phyloP scores from a whole-genome alignment of 1,284 basidiomycete genomes.

The Wolfiporia cocos region DNA sequence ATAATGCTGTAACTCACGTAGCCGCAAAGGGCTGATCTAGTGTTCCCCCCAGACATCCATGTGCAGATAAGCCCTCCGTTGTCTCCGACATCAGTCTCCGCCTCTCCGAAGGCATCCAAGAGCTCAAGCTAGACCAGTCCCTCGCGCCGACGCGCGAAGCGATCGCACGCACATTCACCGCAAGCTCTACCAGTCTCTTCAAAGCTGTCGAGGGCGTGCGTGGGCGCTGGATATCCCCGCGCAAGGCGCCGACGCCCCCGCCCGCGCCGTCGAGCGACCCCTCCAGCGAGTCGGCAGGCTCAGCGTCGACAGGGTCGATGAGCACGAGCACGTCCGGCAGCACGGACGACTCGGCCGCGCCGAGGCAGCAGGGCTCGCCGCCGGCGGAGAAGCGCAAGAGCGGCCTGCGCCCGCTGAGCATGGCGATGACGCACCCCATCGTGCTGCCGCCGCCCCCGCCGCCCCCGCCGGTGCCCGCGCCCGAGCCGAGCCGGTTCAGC shows the following conservation, averaged over 20 bases:
- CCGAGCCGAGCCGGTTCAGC: conserved; percentile 26
- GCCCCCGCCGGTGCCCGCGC: conserved; percentile 19
- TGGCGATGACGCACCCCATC: conserved; percentile 25
- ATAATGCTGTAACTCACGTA: too few species aligned
- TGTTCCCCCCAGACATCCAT: conserved; percentile 64
- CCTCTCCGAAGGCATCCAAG: conserved; percentile 85
- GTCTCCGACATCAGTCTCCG: conserved; percentile 87
- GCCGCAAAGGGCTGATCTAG: too few species aligned
- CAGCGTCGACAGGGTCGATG: conserved; percentile 6
- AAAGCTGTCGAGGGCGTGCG: conserved; percentile 83
- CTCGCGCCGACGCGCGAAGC: conserved; percentile 86
- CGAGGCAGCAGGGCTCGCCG: conserved; percentile 7
- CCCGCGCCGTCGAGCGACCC: conserved; percentile 3
- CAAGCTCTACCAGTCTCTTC: conserved; percentile 78
- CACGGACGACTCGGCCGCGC: conserved; percentile 32
- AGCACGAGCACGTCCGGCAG: conserved; percentile 28
- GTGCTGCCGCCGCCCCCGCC: conserved; percentile 20
- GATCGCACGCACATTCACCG: conserved; percentile 66
- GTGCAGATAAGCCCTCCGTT: conserved; percentile 81
- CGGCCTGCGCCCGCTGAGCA: conserved; percentile 22
- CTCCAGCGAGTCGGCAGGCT: too few species aligned
- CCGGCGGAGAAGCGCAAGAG: conserved; percentile 16
- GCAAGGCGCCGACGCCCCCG: conserved; percentile 12
- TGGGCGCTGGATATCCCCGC: conserved; percentile 54
- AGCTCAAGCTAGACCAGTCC: conserved; percentile 85